Conservation (phyloP, 768 basidiomycete genomes). For the Lactifluus echinatus region DNA sequence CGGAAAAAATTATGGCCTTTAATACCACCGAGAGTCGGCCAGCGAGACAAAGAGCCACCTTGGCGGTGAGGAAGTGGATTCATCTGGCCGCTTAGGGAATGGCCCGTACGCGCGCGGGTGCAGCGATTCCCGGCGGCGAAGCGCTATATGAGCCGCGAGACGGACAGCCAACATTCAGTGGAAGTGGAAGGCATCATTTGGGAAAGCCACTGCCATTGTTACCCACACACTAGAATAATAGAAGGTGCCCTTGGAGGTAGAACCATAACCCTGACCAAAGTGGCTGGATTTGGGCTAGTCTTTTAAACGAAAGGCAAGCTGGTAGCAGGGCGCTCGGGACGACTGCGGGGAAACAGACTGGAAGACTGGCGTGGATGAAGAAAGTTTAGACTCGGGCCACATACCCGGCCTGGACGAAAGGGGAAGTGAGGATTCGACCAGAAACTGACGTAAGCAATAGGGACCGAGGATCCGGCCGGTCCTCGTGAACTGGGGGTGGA, state of each 20-base stretch:
- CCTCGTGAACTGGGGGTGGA: slow-evolving; percentile 14
- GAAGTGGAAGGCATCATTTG: too few relatives aligned
- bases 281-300: not conserved
- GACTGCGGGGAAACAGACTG: slow-evolving; percentile 18
- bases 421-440: slow-evolving; percentile 8
- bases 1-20: not conserved
- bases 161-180: not conserved
- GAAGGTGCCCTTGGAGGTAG: not conserved
- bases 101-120: not conserved
- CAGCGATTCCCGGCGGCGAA: not conserved
- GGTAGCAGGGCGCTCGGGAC: slow-evolving; percentile 4
- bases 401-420: slow-evolving; percentile 3
- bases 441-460: slow-evolving; percentile 11
- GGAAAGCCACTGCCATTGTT: not conserved
- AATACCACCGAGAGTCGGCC: slow-evolving; percentile 6
- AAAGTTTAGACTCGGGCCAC: slow-evolving; percentile 18
- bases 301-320: not conserved
- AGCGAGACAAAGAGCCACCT: not conserved
- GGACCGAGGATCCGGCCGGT: slow-evolving; percentile 10
- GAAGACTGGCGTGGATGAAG: slow-evolving; percentile 11
- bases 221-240: not conserved
- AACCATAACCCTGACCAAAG: not conserved
- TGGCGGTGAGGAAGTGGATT: not conserved
- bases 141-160: not conserved
- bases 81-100: slow-evolving; percentile 1